phyloP scores from a whole-genome alignment of 2,329 filamentous ascomycete species.

The Achaetomium macrosporum region DNA sequence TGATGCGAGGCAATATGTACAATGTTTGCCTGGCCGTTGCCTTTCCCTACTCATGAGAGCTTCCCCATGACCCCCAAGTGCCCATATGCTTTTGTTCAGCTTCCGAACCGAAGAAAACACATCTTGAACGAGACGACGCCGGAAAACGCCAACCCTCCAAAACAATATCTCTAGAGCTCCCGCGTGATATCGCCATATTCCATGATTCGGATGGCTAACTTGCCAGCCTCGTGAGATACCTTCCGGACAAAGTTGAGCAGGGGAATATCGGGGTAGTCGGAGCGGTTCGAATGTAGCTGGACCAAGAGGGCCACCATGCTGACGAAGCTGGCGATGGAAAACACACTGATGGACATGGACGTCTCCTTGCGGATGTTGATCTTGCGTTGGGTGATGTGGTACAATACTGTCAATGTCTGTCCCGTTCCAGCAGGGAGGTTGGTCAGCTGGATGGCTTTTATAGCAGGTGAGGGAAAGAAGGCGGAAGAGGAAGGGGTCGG shows the following conservation, averaged over 20 bases:
- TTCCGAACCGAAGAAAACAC: neutral
- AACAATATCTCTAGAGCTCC: constrained; percentile 14
- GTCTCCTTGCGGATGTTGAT: constrained; percentile 77
- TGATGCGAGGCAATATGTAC: no score
- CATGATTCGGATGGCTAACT: constrained; percentile 26
- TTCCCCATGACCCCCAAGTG: neutral
- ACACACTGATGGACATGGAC: constrained; percentile 68
- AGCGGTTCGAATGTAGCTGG: constrained; percentile 58
- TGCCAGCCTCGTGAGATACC: constrained; percentile 30
- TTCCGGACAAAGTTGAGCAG: constrained; percentile 44
- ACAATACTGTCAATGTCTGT: constrained; percentile 65
- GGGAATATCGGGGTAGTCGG: constrained; percentile 56
- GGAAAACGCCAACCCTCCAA: neutral
- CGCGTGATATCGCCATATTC: constrained; percentile 28
- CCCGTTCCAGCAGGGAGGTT: no score
- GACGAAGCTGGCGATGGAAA: constrained; percentile 70
- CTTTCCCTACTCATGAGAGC: no score
- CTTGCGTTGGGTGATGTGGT: constrained; percentile 71
- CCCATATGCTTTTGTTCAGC: neutral
- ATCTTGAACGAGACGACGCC: neutral
- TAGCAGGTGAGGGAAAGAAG: neutral
- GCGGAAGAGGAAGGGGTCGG: neutral
- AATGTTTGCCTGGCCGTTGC: no score
- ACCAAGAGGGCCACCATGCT: constrained; percentile 65
- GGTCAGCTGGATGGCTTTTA: neutral